These are phyloP conservation scores for Phaeosphaeriaceae sp. DNA, from an alignment of 2,329 filamentous ascomycete genomes.

Conservation along the genomic window DNA sequence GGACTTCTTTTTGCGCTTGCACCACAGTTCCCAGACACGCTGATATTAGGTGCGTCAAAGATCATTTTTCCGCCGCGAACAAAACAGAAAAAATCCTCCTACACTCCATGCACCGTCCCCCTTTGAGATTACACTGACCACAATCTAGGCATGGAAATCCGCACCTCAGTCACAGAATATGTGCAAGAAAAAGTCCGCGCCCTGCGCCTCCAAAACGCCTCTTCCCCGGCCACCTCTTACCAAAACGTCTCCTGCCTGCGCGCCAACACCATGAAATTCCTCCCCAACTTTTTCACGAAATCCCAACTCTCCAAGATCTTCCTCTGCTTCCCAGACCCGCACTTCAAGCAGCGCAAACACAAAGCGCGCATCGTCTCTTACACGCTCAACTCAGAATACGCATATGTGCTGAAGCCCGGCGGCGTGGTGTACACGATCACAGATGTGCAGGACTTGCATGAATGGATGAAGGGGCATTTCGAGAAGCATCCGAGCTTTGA, in stretches of 20 bases:
- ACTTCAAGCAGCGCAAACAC: conserved; percentile 97
- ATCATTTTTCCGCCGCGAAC: background rate
- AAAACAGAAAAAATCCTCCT: no score
- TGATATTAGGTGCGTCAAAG: conserved; percentile 76
- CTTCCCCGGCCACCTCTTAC: conserved; percentile 41
- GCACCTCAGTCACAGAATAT: conserved; percentile 86
- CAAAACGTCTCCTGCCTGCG: conserved; percentile 90
- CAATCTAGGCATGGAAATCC: conserved; percentile 88
- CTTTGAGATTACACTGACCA: no score
- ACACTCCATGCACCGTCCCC: no score
- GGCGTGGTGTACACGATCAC: conserved; percentile 96
- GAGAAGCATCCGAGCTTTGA: conserved; percentile 80
- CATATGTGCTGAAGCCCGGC: conserved; percentile 81
- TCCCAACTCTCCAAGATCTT: conserved; percentile 88
- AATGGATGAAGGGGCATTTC: conserved; percentile 92
- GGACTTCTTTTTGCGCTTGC: conserved; percentile 87
- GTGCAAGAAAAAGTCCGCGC: conserved; percentile 87
- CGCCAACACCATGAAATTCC: conserved; percentile 98
- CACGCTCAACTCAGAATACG: conserved; percentile 91
- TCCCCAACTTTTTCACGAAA: conserved; percentile 94
- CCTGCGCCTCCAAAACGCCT: conserved; percentile 70
- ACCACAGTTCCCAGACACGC: conserved; percentile 78
- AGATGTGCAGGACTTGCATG: conserved; percentile 91
- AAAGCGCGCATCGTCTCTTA: conserved; percentile 93
- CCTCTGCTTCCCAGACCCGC: conserved; percentile 97